Evolutionary conservation across 2,329 filamentous ascomycete species (phyloP).

Genomic region (Beauveria sp.): DNA sequence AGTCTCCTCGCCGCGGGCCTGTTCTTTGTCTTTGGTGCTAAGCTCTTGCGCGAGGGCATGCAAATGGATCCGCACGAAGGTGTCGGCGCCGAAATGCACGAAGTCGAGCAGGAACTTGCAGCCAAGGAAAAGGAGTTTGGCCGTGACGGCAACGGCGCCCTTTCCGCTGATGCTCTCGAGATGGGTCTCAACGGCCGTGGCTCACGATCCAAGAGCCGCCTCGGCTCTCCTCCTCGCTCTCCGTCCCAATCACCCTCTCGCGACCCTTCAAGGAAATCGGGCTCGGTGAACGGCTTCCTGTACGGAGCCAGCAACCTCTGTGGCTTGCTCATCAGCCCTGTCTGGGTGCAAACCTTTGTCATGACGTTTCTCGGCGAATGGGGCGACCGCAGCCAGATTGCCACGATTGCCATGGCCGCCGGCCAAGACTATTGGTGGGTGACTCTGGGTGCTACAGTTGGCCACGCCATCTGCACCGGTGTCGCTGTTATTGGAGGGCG

Average conservation of each 20-base stretch:
- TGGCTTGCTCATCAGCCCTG: conserved; percentile 81
- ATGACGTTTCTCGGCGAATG: conserved; percentile 99
- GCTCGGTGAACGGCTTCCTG: conserved; percentile 32
- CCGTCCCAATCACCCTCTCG: conserved; percentile 68
- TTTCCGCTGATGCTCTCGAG: conserved; percentile 72
- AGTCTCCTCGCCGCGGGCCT: conserved; percentile 77
- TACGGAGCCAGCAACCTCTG: conserved; percentile 77
- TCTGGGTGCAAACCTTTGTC: conserved; percentile 97
- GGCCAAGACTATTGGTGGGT: conserved; percentile 99
- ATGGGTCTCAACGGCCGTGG: conserved; percentile 66
- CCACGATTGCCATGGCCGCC: conserved; percentile 97
- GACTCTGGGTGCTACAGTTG: conserved; percentile 75
- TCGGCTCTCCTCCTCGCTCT: conserved; percentile 73
- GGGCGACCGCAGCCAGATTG: conserved; percentile 96
- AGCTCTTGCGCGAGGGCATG: conserved; percentile 77
- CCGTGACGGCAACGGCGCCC: conserved; percentile 52
- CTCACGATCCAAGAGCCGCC: conserved; percentile 64
- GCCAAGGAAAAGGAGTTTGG: conserved; percentile 80
- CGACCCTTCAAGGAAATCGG: conserved; percentile 41
- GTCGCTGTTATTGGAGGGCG: conserved; percentile 86
- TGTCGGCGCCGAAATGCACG: conserved; percentile 93
- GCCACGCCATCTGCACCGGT: conserved; percentile 84
- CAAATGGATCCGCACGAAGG: conserved; percentile 85
- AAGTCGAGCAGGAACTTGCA: conserved; percentile 87
- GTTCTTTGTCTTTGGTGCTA: conserved; percentile 83